These are phyloP conservation scores for Hypsizygus ulmarius DNA, from an alignment of 1,284 basidiomycete species.

Conservation along the genomic window DNA sequence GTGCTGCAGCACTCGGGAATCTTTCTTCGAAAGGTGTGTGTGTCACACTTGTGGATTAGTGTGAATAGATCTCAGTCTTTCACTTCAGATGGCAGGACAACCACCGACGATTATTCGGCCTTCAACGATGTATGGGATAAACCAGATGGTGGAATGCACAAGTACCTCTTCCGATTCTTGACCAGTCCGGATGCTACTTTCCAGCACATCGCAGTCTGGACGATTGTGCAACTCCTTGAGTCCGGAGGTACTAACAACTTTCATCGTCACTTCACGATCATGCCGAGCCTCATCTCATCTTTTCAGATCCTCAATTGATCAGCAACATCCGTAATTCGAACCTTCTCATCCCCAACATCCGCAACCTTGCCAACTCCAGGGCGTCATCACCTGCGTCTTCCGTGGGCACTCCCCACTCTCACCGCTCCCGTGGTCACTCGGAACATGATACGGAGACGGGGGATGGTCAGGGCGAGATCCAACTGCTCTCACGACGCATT, in stretches of 20 bases:
- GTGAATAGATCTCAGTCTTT: not conserved
- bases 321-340: conserved; percentile 85
- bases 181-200: conserved; percentile 97
- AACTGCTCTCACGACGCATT: conserved; percentile 79
- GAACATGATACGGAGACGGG: conserved; percentile 80
- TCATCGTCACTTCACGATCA: not conserved
- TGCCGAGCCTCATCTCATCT: conserved; percentile 1
- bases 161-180: conserved; percentile 93
- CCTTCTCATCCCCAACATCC: conserved; percentile 81
- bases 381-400: conserved; percentile 72
- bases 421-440: conserved; percentile 64
- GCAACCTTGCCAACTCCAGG: conserved; percentile 73
- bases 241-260: conserved; percentile 71
- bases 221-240: conserved; percentile 95
- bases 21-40: conserved; percentile 89
- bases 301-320: conserved; percentile 79
- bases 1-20: conserved; percentile 96
- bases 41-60: not conserved
- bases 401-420: conserved; percentile 70
- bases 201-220: conserved; percentile 99
- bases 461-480: conserved; percentile 86
- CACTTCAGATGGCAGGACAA: conserved; percentile 63
- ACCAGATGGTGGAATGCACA: conserved; percentile 96
- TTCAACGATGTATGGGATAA: conserved; percentile 99
- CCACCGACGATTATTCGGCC: conserved; percentile 93